Evolutionary conservation across 2,329 filamentous ascomycete species (phyloP), one percentile per base, ranked within the genome.

Genomic region (Botrytis galanthina): DNA sequence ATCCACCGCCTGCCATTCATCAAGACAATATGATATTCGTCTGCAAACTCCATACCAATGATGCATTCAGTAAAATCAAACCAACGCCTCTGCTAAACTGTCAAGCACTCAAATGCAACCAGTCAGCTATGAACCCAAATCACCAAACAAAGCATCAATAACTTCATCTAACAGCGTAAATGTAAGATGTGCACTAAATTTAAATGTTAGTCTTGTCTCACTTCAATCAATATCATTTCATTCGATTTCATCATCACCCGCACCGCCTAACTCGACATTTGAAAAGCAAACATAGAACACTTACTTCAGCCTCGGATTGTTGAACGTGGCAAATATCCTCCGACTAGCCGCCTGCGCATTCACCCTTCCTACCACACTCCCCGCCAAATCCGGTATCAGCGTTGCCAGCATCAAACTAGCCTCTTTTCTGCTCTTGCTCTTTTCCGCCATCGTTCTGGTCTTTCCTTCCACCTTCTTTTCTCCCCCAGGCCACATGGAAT

Each of bases 271-370:
- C 9, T 16, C 26, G 20, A 5, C 59, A 39, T 9, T 6, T 2
- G 54, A 14, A 68, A 39, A 39, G 9, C 14, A 48, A 32, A 61
- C 26, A 54, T 42, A 60, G 35, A 77, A 63, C 67, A 89, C 91
- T 86, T 84, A 95, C 92, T 98, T 98, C 77, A 99, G 85, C 76
- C 94, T 87, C 74, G 90, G 87, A 83, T 98, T 99, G 82, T 99
- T 99, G 78, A 98, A 85, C 63, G 93, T 94, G 16, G 94, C 95
- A 84, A 97, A 93, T 66, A 98, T 89, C 79, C 95, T 92, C 78
- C 95, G 88, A 76, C 94, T 95, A 35, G 96, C 96, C 73, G 92
- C 92, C 81, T 97, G 93, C 26, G 97, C 96, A 84, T 99, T 99
- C 61, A 91, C 89, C 79, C 94, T 89, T 7, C 96, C 96, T 26